phyloP scores from a whole-genome alignment of 768 basidiomycete species.

The Hypholoma sublateritium region DNA sequence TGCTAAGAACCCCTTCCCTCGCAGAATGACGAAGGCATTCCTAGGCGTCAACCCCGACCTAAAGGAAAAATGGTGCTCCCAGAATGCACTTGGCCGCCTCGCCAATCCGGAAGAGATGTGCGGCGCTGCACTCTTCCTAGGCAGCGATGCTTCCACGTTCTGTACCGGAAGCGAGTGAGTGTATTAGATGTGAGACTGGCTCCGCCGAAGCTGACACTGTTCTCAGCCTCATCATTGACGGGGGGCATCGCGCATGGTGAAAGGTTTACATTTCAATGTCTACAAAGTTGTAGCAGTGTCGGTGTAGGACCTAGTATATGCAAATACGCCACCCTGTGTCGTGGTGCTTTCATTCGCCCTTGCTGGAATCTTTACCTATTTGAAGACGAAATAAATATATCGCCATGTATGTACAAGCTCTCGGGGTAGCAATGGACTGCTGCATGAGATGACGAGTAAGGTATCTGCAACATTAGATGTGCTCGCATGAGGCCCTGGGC shows the following conservation, averaged over 20 bases:
- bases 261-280: too few species aligned
- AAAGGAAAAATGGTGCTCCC: slow-evolving; percentile 51
- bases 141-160: slow-evolving; percentile 68
- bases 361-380: too few species aligned
- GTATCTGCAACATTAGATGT: too few species aligned
- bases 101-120: slow-evolving; percentile 69
- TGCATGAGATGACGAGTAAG: too few species aligned
- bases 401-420: too few species aligned
- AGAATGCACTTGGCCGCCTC: slow-evolving; percentile 66
- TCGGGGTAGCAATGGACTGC: too few species aligned
- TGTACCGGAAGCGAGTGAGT: slow-evolving; percentile 71
- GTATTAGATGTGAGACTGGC: background rate
- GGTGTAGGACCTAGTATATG: too few species aligned
- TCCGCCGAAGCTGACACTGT: background rate
- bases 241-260: slow-evolving; percentile 27
- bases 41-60: slow-evolving; percentile 51
- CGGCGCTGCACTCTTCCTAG: slow-evolving; percentile 65
- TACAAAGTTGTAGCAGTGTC: background rate
- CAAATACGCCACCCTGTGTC: too few species aligned
- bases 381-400: too few species aligned
- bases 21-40: slow-evolving; percentile 27
- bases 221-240: slow-evolving; percentile 22
- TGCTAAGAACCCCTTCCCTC: background rate
- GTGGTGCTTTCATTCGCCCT: too few species aligned
- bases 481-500: too few species aligned